phyloP scores from a whole-genome alignment of 208 protist genomes.

The Crithidia fasciculata region DNA sequence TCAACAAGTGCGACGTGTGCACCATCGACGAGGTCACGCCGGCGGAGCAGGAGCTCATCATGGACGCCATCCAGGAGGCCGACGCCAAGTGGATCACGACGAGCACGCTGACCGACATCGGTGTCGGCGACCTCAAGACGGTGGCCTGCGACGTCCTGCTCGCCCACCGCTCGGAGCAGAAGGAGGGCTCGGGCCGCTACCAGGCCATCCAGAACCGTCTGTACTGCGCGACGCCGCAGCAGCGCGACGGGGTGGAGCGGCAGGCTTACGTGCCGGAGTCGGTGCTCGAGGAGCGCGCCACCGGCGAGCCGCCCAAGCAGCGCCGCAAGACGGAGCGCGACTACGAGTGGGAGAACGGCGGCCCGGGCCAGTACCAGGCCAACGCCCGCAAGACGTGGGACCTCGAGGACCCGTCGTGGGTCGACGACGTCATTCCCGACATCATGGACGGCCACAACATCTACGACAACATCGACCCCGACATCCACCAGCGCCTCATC shows the following conservation, averaged over 20 bases:
- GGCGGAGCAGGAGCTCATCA: slow-evolving; percentile 89
- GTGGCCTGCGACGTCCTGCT: slow-evolving; percentile 96
- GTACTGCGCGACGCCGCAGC: slow-evolving; percentile 87
- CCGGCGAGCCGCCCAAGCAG: slow-evolving; percentile 37
- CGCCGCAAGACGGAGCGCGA: slow-evolving; percentile 92
- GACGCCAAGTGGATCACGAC: slow-evolving; percentile 93
- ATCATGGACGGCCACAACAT: slow-evolving; percentile 99
- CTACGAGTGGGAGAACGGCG: slow-evolving; percentile 92
- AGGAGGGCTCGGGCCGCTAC: slow-evolving; percentile 92
- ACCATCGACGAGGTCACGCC: slow-evolving; percentile 89
- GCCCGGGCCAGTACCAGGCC: slow-evolving; percentile 91
- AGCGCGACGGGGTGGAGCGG: slow-evolving; percentile 90
- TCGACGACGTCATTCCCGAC: slow-evolving; percentile 98
- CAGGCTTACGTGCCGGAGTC: slow-evolving; percentile 77
- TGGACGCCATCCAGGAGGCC: slow-evolving; percentile 81
- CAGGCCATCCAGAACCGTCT: slow-evolving; percentile 93
- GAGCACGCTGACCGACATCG: slow-evolving; percentile 96
- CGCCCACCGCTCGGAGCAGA: slow-evolving; percentile 93
- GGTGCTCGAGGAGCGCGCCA: slow-evolving; percentile 59
- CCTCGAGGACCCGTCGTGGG: slow-evolving; percentile 96
- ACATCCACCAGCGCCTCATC: slow-evolving; percentile 95
- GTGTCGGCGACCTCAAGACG: slow-evolving; percentile 91
- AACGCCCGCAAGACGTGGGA: slow-evolving; percentile 92
- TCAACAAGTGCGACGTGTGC: slow-evolving; percentile 99
- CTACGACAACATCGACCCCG: slow-evolving; percentile 99